Percentiles rank a stretch among this genome's conserved stretches.
Evolutionary conservation across 2,329 filamentous ascomycete species (phyloP).

Genomic region (Pseudogymnoascus sp.): DNA sequence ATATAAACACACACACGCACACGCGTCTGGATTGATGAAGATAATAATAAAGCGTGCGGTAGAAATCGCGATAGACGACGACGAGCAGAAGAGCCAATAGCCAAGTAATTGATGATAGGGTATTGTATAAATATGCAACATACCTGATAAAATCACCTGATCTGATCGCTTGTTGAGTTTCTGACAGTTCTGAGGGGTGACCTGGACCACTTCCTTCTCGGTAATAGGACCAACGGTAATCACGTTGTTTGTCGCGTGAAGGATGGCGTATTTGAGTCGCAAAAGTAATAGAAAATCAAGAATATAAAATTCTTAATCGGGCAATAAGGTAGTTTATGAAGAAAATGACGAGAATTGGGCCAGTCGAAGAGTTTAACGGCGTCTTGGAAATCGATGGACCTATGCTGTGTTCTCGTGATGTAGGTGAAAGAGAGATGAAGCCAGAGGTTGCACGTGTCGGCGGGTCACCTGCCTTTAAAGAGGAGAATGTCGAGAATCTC

Average conservation of each 20-base stretch:
- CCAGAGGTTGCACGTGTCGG: constrained; percentile 3
- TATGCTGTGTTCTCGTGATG: constrained; percentile 4
- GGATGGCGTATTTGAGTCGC: not conserved
- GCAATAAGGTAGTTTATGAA: constrained; percentile 7
- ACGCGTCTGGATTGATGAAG: constrained; percentile 3
- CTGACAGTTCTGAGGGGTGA: constrained; percentile 4
- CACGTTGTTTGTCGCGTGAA: constrained; percentile 8
- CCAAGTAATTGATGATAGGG: not conserved
- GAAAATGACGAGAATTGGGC: not conserved
- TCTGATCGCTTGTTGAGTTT: constrained; percentile 2
- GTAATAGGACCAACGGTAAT: constrained; percentile 5
- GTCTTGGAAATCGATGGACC: not conserved
- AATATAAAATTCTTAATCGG: constrained; percentile 8
- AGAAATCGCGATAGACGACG: not conserved
- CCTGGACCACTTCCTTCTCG: constrained; percentile 1
- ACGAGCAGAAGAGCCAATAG: not conserved
- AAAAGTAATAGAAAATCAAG: not conserved
- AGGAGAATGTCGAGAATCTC: constrained; percentile 7
- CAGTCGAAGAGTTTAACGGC: not conserved
- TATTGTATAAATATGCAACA: not conserved
- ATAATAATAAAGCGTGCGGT: constrained; percentile 8
- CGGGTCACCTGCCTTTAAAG: constrained; percentile 9
- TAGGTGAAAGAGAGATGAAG: not conserved
- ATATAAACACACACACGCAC: constrained; percentile 3
- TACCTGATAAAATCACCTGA: constrained; percentile 8